Evolutionary conservation across 257 asterid genomes (phyloP).

Genomic region (Leonotis leonurus): DNA sequence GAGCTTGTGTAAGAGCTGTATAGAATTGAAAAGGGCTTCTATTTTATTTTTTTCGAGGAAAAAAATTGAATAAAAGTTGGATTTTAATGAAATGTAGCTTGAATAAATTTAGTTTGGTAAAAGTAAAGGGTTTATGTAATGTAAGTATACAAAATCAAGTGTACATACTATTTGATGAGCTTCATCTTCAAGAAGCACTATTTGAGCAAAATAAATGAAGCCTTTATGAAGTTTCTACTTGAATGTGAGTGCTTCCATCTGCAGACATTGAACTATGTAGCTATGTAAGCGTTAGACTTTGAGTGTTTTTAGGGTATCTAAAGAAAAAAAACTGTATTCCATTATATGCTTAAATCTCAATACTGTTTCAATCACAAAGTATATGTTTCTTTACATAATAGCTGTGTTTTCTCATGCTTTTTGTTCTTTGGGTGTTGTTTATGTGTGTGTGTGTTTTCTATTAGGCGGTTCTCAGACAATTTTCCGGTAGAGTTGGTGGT

Average conservation of each 20-base stretch:
- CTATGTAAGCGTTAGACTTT: no score
- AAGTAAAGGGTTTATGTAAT: no score
- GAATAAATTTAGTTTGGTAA: neutral
- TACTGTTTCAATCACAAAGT: neutral
- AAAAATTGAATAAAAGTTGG: neutral
- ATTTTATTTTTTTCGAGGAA: neutral
- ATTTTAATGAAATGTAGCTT: neutral
- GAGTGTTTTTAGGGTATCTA: neutral
- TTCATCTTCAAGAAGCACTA: no score
- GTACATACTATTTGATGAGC: neutral
- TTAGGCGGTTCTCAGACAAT: slow-evolving; percentile 65
- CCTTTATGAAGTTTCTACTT: neutral
- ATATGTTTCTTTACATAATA: neutral
- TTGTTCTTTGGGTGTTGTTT: neutral
- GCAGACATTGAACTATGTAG: neutral
- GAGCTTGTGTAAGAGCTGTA: neutral
- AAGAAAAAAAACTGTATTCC: neutral
- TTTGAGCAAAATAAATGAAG: neutral
- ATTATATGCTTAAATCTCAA: neutral
- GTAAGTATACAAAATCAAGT: no score
- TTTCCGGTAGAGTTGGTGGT: slow-evolving; percentile 51
- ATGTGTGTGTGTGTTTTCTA: neutral
- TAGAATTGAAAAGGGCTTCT: neutral
- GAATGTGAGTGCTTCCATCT: neutral
- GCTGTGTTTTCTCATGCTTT: neutral